Base-by-base conservation (phyloP, 371 early-diverging fungal genomes). In the Batkoa obscura region DNA sequence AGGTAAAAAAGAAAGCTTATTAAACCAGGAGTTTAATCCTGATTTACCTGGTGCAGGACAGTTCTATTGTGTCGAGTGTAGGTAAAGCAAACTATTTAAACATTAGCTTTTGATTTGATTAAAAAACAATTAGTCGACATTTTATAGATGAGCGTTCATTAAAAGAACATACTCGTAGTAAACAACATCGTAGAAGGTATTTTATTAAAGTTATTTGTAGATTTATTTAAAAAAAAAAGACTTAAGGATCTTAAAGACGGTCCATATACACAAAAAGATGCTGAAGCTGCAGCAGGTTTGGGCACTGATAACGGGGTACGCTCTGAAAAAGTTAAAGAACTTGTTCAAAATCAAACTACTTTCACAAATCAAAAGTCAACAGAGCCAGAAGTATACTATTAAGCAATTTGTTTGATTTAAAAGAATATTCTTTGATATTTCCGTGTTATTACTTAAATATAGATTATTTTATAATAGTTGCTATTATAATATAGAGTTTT, bases 221-320 rank as follows among this genome's bases (percentile, higher is more conserved):
- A 5, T 30, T 50, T 30, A 50, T 50, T 37, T 50, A 31, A 39
- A 15, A 23, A 23, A 23, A 23, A 33, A 36, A 62, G 88, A 52
- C 57, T 90, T 50, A 88, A 86, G 66, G 65, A 75, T 34, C 66
- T 90, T 15, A 75, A 83, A 60, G 88, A 77, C n/a, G 75, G 72
- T 31, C 80, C 89, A 6, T 93, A 86, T 66, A 87, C 91, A 32
- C 90, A 88, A 64, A 77, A 79, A 66, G 94, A 93, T 67, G 90
- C 90, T 47, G 86, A 86, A 59, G 71, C 71, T 0, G 86, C 86
- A 1, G 83, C 68, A n/a, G 87, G 87, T 0, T 61, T 84, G 54
- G 31, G 15, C n/a, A 55, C 55, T 2, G 55, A 55, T 55, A 55
- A 55, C 30, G 55, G 55, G 23, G 23, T 23, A 23, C 23, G 23